Evolutionary conservation across 495 filamentous ascomycete genomes (phyloP).

Genomic region (Talaromyces wortmannii): DNA sequence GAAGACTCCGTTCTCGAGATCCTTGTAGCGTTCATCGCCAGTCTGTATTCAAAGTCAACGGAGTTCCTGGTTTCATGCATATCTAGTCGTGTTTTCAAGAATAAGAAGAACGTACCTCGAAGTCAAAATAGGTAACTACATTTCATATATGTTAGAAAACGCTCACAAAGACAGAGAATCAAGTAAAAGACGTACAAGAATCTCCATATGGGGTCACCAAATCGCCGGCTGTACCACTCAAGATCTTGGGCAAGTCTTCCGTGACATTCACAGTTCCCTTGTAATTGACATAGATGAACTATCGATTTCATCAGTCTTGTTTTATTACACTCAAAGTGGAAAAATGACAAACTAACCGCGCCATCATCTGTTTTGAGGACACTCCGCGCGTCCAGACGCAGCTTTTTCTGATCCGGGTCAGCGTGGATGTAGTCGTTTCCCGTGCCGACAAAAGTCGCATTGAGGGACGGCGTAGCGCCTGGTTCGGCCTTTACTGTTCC

Average conservation of each 20-base stretch:
- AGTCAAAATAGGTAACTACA: slow-evolving; percentile 44
- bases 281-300: slow-evolving; percentile 42
- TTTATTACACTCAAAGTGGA: neutral
- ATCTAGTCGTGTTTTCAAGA: neutral
- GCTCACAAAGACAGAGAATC: too few species aligned
- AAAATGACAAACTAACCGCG: slow-evolving; percentile 11
- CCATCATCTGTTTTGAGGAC: slow-evolving; percentile 29
- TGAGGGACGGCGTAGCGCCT: slow-evolving; percentile 31
- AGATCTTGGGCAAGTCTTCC: slow-evolving; percentile 24
- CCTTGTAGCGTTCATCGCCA: slow-evolving; percentile 40
- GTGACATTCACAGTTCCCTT: slow-evolving; percentile 32
- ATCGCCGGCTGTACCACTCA: slow-evolving; percentile 35
- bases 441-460: slow-evolving; percentile 38
- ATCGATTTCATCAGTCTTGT: neutral
- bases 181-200: slow-evolving; percentile 38
- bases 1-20: slow-evolving; percentile 44
- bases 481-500: slow-evolving; percentile 35
- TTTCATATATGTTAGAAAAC: neutral
- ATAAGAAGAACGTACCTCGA: slow-evolving; percentile 28
- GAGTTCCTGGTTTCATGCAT: neutral
- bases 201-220: slow-evolving; percentile 49
- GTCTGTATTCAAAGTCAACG: slow-evolving; percentile 19
- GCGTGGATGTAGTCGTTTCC: slow-evolving; percentile 48
- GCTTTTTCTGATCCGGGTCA: slow-evolving; percentile 37
- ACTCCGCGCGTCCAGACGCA: slow-evolving; percentile 45